Evolutionary conservation across 2,329 filamentous ascomycete genomes (phyloP).

Genomic region (Arthrobotrys megalospora): DNA sequence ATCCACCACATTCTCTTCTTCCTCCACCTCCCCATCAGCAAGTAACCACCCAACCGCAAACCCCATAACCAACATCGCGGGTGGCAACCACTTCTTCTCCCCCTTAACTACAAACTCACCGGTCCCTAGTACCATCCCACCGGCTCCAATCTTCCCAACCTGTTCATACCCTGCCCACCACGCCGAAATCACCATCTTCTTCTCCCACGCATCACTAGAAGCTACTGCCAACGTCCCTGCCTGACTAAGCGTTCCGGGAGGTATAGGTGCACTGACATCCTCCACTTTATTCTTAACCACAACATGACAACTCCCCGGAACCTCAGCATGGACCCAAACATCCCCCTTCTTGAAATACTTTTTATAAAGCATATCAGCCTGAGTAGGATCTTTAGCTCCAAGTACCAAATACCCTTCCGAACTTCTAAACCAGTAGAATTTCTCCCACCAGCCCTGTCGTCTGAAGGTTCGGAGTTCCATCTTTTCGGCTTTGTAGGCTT

Average conservation of each 20-base stretch:
- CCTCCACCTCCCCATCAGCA: slow-evolving; percentile 34
- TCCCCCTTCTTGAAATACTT: slow-evolving; percentile 89
- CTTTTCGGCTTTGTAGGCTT: slow-evolving; percentile 91
- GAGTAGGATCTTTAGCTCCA: slow-evolving; percentile 87
- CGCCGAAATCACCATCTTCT: slow-evolving; percentile 93
- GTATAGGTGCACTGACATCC: slow-evolving; percentile 86
- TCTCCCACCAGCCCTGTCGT: slow-evolving; percentile 94
- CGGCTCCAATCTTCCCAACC: slow-evolving; percentile 84
- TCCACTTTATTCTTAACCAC: slow-evolving; percentile 89
- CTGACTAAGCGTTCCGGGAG: slow-evolving; percentile 90
- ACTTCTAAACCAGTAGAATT: slow-evolving; percentile 95
- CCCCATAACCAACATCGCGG: slow-evolving; percentile 87
- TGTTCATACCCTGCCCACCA: slow-evolving; percentile 96
- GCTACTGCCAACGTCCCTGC: slow-evolving; percentile 88
- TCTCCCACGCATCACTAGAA: slow-evolving; percentile 92
- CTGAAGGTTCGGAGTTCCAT: slow-evolving; percentile 85
- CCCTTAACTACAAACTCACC: slow-evolving; percentile 87
- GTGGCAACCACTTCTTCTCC: slow-evolving; percentile 91
- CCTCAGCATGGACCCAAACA: slow-evolving; percentile 90
- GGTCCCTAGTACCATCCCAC: slow-evolving; percentile 83
- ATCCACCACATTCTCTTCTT: background rate
- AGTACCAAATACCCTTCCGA: slow-evolving; percentile 95
- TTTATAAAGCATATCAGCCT: slow-evolving; percentile 93
- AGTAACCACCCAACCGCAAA: slow-evolving; percentile 80
- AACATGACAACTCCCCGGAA: slow-evolving; percentile 85